Percentiles rank a stretch among this genome's conserved stretches.
phyloP scores from a whole-genome alignment of 192 early-diverging fungal species.

The Backusella australiensis region DNA sequence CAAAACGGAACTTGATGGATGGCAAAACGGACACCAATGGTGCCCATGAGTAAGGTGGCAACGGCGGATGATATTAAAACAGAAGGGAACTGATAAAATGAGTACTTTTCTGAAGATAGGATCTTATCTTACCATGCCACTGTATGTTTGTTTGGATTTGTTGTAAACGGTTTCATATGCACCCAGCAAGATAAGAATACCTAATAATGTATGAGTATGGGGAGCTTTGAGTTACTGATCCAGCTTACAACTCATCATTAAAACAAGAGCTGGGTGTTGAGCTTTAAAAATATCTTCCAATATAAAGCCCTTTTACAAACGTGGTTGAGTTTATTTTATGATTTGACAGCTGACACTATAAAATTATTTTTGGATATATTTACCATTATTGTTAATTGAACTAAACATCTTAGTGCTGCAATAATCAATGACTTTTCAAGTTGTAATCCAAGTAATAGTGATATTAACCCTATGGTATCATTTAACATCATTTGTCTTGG shows the following conservation, averaged over 20 bases:
- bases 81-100: constrained; percentile 41
- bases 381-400: constrained; percentile 79
- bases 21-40: constrained; percentile 63
- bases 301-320: constrained; percentile 48
- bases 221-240: too few relatives aligned
- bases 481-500: neutral
- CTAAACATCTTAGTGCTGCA: constrained; percentile 66
- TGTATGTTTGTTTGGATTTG: constrained; percentile 65
- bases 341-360: neutral
- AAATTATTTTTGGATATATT: neutral
- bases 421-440: constrained; percentile 69
- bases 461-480: constrained; percentile 18
- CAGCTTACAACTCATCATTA: constrained; percentile 56
- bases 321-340: neutral
- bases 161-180: constrained; percentile 71
- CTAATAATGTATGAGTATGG: constrained; percentile 11
- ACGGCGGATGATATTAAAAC: constrained; percentile 46
- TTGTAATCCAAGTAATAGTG: constrained; percentile 54
- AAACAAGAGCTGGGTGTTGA: constrained; percentile 57
- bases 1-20: constrained; percentile 72
- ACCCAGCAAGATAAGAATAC: constrained; percentile 60
- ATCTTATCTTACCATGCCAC: constrained; percentile 62
- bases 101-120: neutral
- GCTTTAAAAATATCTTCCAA: constrained; percentile 72
- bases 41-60: constrained; percentile 51